Evolutionary conservation across 177 flowering plant genomes (phyloP).

Genomic region (Vitis hybrid): DNA sequence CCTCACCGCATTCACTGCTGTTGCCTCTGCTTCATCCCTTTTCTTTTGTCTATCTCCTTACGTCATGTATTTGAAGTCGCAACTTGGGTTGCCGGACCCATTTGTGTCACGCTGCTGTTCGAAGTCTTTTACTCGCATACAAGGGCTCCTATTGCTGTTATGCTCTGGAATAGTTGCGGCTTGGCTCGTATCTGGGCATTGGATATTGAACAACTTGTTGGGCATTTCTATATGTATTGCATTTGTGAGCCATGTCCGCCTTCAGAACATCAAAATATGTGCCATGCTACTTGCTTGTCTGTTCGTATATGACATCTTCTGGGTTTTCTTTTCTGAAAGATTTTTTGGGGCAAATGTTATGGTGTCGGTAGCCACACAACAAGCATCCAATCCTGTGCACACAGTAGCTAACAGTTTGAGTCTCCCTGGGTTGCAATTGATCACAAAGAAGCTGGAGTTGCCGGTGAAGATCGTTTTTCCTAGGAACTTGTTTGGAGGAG

Average conservation of each 20-base stretch:
- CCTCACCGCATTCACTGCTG: conserved; percentile 82
- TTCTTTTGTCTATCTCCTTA: conserved; percentile 87
- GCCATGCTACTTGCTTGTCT: conserved; percentile 87
- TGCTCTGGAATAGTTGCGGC: conserved; percentile 56
- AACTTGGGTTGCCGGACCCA: conserved; percentile 67
- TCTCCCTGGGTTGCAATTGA: conserved; percentile 88
- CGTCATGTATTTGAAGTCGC: conserved; percentile 46
- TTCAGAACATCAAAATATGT: conserved; percentile 93
- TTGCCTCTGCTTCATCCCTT: conserved; percentile 78
- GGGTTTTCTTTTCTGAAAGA: conserved; percentile 97
- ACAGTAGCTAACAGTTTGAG: conserved; percentile 86
- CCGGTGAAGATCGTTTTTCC: conserved; percentile 96
- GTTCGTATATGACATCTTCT: conserved; percentile 91
- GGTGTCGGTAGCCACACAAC: conserved; percentile 95
- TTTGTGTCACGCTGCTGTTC: conserved; percentile 76
- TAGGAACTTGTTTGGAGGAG: conserved; percentile 72
- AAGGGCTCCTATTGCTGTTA: conserved; percentile 53
- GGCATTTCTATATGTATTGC: conserved; percentile 91
- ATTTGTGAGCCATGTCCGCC: conserved; percentile 95
- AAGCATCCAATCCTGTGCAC: conserved; percentile 95
- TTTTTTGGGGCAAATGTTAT: conserved; percentile 96
- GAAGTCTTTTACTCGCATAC: conserved; percentile 67
- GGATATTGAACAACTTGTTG: conserved; percentile 86
- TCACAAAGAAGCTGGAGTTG: conserved; percentile 84
- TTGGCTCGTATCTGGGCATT: conserved; percentile 93